Evolutionary conservation across 208 protist species (phyloP), one percentile per base, ranked within the genome.

Genomic region (Novymonas esmeraldas): DNA sequence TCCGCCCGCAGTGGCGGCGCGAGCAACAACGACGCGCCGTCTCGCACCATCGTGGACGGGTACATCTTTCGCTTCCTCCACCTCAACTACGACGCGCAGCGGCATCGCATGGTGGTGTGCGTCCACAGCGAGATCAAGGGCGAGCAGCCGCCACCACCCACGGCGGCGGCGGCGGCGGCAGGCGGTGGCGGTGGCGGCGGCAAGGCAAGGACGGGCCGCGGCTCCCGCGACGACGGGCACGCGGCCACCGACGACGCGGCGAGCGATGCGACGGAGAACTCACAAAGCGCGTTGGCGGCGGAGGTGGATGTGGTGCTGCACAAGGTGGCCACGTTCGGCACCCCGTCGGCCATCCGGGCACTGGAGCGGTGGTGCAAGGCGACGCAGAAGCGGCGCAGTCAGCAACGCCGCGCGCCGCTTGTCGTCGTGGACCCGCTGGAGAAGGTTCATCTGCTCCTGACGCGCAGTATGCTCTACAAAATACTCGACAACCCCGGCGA

Each of bases 241-340:
- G 36, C 31, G 10, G 29, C 3, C 6, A 13, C 48, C 6, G 34
- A 51, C 50, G 41, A 28, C n/a, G 20, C 16, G 20, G 42, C 46
- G 11, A 46, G 52, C 16, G 54, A 62, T 7, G 64, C 26, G 5
- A 57, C 16, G 7, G 52, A 56, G 16, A 41, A 44, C 4, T 45
- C 61, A 36, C 36, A 70, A 18, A 33, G 22, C 18, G 52, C 29
- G 14, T 36, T 64, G 6, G 44, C n/a, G 10, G 68, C 56, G 2
- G 58, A 78, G 20, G 79, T 89, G 16, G 80, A 93, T 60, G 81
- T 92, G 51, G 69, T 95, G n/a, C 60, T 95, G 6, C 90, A 95
- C 71, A 95, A 95, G 68, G 75, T 92, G 20, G 77, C 81, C 41
- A 86, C 87, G 48, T 85, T 90, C 24, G 84, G 77, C 29, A 56